Evolutionary conservation across 495 filamentous ascomycete species (phyloP).

Genomic region (Aspergillus leporis): DNA sequence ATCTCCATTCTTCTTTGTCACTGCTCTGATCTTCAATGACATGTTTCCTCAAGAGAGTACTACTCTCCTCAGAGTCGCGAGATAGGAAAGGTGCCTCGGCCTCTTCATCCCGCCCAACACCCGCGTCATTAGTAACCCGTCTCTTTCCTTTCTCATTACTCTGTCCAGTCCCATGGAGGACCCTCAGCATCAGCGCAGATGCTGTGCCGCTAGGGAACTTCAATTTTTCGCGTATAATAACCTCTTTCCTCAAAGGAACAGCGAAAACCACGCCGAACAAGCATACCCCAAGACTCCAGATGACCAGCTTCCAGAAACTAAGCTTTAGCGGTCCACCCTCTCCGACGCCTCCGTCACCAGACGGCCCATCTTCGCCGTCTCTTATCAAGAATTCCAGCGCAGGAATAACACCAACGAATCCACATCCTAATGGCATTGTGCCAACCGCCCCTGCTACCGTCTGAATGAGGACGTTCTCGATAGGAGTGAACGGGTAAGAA

Average conservation of each 20-base stretch:
- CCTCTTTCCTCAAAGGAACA: conserved; percentile 81
- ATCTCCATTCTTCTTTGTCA: conserved; percentile 57
- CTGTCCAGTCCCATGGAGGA: conserved; percentile 68
- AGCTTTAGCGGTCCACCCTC: conserved; percentile 71
- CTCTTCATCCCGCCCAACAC: conserved; percentile 16
- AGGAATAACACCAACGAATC: conserved; percentile 91
- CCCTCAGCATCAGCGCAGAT: conserved; percentile 88
- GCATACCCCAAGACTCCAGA: conserved; percentile 90
- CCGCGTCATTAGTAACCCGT: conserved; percentile 15
- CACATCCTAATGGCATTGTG: conserved; percentile 95
- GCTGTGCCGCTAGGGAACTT: conserved; percentile 95
- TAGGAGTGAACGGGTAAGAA: conserved; percentile 79
- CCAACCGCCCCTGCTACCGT: conserved; percentile 94
- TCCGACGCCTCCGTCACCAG: conserved; percentile 54
- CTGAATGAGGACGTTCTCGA: conserved; percentile 97
- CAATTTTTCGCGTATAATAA: conserved; percentile 87
- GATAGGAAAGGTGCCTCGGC: conserved; percentile 10
- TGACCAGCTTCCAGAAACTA: conserved; percentile 69
- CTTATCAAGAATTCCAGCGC: conserved; percentile 84
- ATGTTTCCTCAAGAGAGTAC: conserved; percentile 24
- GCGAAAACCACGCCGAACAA: conserved; percentile 97
- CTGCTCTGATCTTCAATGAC: conserved; percentile 30
- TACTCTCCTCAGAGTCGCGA: conserved; percentile 21
- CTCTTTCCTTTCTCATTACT: conserved; percentile 29
- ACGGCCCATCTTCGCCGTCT: conserved; percentile 61